phyloP scores from a whole-genome alignment of 768 basidiomycete genomes.

The Holtermanniella nyarrowii region DNA sequence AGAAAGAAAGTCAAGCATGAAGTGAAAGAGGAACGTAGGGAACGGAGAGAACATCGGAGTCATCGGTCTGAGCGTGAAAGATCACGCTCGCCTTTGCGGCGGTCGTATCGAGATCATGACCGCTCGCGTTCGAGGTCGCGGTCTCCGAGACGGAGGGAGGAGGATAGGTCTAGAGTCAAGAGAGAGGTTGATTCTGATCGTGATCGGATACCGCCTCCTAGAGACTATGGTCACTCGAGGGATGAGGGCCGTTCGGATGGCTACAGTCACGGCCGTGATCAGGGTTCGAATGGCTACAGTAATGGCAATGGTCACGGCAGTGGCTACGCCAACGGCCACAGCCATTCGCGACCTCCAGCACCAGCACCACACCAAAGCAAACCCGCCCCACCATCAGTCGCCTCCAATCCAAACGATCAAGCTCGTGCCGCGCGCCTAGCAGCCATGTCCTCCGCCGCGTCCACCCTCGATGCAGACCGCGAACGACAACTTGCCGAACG shows the following conservation, averaged over 20 bases:
- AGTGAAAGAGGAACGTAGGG: constrained; percentile 6
- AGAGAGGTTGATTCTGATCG: constrained; percentile 36
- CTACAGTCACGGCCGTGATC: constrained; percentile 39
- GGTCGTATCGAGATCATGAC: constrained; percentile 7
- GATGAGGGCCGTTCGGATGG: constrained; percentile 36
- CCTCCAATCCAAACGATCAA: constrained; percentile 11
- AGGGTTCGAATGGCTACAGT: constrained; percentile 1
- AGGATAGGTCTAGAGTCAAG: constrained; percentile 8
- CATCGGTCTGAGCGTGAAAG: constrained; percentile 7
- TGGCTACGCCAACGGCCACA: neutral
- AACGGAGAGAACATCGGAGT: constrained; percentile 1
- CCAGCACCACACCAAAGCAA: constrained; percentile 9
- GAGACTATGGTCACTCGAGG: constrained; percentile 17
- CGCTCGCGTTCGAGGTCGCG: constrained; percentile 20
- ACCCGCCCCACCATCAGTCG: neutral
- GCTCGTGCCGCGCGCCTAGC: constrained; percentile 72
- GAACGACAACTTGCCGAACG: constrained; percentile 59
- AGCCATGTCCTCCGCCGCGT: constrained; percentile 72
- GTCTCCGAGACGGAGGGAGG: constrained; percentile 17
- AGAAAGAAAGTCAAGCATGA: constrained; percentile 21
- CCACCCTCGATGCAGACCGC: constrained; percentile 56
- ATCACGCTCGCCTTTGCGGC: constrained; percentile 36
- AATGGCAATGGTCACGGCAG: neutral
- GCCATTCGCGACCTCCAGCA: constrained; percentile 14
- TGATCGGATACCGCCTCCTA: constrained; percentile 28